Conservation (phyloP, 139 green algal species). For the Asterochloris erici region DNA sequence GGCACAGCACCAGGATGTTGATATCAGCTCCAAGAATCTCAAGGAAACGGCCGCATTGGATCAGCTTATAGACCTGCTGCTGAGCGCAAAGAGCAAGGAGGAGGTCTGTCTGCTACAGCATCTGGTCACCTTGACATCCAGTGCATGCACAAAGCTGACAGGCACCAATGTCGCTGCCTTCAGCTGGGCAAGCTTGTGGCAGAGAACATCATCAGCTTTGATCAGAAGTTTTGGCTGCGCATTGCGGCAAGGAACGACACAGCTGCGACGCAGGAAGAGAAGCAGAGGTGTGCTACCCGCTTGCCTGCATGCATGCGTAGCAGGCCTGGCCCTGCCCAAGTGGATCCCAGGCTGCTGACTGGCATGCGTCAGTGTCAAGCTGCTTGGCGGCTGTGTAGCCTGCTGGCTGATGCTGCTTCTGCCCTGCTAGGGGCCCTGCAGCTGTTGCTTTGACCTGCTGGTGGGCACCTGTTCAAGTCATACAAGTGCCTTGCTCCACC, state of each 20-base stretch:
- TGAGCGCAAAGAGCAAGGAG: constrained; percentile 52
- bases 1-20: too few species aligned
- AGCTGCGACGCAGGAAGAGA: constrained; percentile 41
- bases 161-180: not conserved
- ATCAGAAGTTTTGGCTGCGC: constrained; percentile 90
- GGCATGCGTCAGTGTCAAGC: not conserved
- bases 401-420: too few species aligned
- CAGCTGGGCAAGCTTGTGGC: constrained; percentile 70
- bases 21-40: constrained; percentile 11
- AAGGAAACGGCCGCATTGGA: constrained; percentile 70
- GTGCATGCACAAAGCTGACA: not conserved
- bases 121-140: not conserved
- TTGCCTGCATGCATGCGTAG: not conserved
- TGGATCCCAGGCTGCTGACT: not conserved
- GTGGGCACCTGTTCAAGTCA: not conserved
- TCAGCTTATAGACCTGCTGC: constrained; percentile 74
- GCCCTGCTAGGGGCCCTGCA: too few species aligned
- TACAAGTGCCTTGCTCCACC: not conserved
- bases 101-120: constrained; percentile 41
- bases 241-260: constrained; percentile 79
- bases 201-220: constrained; percentile 84
- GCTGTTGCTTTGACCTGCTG: too few species aligned
- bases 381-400: too few species aligned
- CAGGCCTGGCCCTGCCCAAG: not conserved
- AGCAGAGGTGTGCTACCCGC: constrained; percentile 36